Evolutionary conservation across 208 protist species (phyloP), one percentile per base, ranked within the genome.

Genomic region (Trypanosoma platydactyli): DNA sequence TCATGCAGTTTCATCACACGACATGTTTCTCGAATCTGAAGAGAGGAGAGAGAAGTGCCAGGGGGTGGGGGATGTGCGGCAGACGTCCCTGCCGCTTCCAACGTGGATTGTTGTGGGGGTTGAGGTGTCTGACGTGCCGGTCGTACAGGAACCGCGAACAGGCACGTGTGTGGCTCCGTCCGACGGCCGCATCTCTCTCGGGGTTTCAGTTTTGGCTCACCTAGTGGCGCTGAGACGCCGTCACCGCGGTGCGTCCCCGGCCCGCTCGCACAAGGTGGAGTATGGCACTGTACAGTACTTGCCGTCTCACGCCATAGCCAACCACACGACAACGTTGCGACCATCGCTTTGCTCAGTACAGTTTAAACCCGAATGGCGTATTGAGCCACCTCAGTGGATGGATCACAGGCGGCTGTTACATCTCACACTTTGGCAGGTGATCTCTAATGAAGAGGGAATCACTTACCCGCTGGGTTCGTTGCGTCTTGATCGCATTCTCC

Each of bases 391-490:
- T 3, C 5, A 52, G 16, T 71, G 66, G 66, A 41, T 57, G 57
- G 24, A 64, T 35, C 66, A 38, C 29, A 11, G 38, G 0, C 45
- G 29, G 2, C 42, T 48, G 12, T 35, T 71, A 41, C 13, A 46
- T n/a, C 33, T 71, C 24, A 58, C 56, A 41, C 15, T 71, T 0
- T 64, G 55, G 66, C 66, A 71, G 50, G 33, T 44, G 33, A 9
- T 64, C 3, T 53, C 66, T 7, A 30, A 2, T 27, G 41, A 1
- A 22, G 52, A 22, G 7, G 15, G 25, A n/a, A 18, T 51, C 13
- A 48, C 20, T 16, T 50, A 42, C 60, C 20, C 33, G 6, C 22
- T 71, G 12, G 66, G 66, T 22, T 46, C 35, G 1, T 16, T 71
- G 20, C 66, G 66, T 13, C 13, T 71, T 16, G 66, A 71, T 40